A percentile compares a stretch with the other conserved stretches of the same genome.
phyloP scores from a whole-genome alignment of 495 filamentous ascomycete species.

The Usnea hakonensis region DNA sequence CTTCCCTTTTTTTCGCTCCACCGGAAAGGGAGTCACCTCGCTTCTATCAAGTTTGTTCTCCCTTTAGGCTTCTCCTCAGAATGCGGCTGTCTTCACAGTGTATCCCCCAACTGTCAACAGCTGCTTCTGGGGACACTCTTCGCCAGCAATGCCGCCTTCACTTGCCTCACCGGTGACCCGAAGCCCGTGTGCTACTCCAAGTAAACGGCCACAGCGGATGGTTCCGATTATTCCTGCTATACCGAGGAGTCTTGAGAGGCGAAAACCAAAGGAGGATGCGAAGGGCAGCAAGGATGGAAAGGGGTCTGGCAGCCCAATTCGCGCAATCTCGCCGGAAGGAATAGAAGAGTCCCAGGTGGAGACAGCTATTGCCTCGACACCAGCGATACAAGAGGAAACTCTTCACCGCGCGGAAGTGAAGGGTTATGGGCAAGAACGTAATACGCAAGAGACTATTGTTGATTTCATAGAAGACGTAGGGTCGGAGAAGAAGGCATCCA shows the following conservation, averaged over 20 bases:
- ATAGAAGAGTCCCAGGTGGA: neutral
- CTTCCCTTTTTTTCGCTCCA: neutral
- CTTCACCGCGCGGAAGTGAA: neutral
- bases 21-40: neutral
- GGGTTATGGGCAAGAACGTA: neutral
- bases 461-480: neutral
- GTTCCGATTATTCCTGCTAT: constrained; percentile 20
- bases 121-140: neutral
- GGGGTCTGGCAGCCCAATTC: neutral
- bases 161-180: constrained; percentile 11
- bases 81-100: constrained; percentile 8
- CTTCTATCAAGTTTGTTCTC: neutral
- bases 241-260: constrained; percentile 20
- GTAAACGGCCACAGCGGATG: constrained; percentile 7
- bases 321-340: neutral
- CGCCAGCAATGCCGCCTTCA: constrained; percentile 12
- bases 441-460: neutral
- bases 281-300: no score
- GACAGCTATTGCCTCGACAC: constrained; percentile 1
- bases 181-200: neutral
- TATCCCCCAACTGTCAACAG: constrained; percentile 3
- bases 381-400: neutral
- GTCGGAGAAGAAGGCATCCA: neutral
- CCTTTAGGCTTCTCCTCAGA: neutral
- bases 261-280: neutral